A percentile compares a stretch with the other conserved stretches of the same genome.
phyloP scores from a whole-genome alignment of 805 yeast genomes.

The Wickerhamomyces silvicola region DNA sequence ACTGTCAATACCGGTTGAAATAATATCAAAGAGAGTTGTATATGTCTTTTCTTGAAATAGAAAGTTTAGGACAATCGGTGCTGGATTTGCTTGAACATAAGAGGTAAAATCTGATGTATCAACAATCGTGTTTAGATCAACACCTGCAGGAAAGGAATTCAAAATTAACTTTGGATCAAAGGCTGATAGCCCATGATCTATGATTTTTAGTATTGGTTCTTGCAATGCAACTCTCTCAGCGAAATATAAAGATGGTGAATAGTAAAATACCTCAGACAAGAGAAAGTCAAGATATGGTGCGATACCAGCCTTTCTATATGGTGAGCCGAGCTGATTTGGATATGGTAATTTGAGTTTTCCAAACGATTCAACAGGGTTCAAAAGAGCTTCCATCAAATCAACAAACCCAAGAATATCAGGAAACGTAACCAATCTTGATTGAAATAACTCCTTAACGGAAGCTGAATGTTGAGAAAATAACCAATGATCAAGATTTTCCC shows the following conservation, averaged over 20 bases:
- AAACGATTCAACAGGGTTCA: conserved; percentile 27
- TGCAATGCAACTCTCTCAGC: conserved; percentile 41
- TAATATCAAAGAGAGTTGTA: conserved; percentile 47
- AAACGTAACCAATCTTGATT: conserved; percentile 40
- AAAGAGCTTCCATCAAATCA: conserved; percentile 35
- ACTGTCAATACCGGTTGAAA: conserved; percentile 54
- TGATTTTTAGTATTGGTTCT: conserved; percentile 42
- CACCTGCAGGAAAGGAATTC: conserved; percentile 45
- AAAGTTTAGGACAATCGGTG: conserved; percentile 54
- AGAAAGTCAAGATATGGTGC: conserved; percentile 78
- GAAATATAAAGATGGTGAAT: conserved; percentile 36
- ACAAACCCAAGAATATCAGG: conserved; percentile 59
- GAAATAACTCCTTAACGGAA: conserved; percentile 38
- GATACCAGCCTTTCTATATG: conserved; percentile 59
- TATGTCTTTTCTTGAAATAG: conserved; percentile 56
- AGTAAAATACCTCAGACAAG: conserved; percentile 57
- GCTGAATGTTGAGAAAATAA: conserved; percentile 34
- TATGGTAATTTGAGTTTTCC: conserved; percentile 40
- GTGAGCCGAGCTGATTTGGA: conserved; percentile 58
- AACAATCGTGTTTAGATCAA: conserved; percentile 43
- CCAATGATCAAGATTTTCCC: conserved; percentile 72
- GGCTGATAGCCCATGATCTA: conserved; percentile 40
- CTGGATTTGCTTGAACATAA: conserved; percentile 63
- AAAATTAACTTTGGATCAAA: conserved; percentile 47
- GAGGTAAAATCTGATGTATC: conserved; percentile 37